Percentiles rank a stretch among this genome's conserved stretches.
Conservation (phyloP, 805 yeast species). For the Starmerella asiatica region DNA sequence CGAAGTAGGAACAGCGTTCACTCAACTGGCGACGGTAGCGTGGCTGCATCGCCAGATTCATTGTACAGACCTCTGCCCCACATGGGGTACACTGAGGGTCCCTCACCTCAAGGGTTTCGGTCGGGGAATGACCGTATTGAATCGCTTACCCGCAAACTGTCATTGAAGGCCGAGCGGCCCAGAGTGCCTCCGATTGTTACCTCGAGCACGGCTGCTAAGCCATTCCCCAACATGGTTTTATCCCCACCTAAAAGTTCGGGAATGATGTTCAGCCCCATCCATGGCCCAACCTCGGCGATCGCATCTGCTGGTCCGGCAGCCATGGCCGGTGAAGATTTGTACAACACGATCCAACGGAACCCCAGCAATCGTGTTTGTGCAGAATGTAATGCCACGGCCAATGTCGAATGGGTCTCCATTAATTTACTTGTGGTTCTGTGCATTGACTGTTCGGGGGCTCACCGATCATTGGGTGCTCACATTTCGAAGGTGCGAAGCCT, state of each 20-base stretch:
- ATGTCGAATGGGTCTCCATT: slow-evolving; percentile 78
- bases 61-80: too few species aligned
- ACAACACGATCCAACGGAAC: slow-evolving; percentile 21
- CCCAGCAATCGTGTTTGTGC: slow-evolving; percentile 55
- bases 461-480: slow-evolving; percentile 72
- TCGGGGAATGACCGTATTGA: slow-evolving; percentile 10
- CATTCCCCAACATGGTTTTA: neutral
- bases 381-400: slow-evolving; percentile 53
- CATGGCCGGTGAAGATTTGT: slow-evolving; percentile 6
- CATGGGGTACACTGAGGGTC: neutral
- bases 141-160: slow-evolving; percentile 19
- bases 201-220: neutral
- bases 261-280: neutral
- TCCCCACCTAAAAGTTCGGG: neutral
- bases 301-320: neutral
- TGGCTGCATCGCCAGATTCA: neutral
- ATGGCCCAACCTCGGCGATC: neutral
- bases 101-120: neutral
- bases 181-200: neutral
- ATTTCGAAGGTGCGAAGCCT: slow-evolving; percentile 66
- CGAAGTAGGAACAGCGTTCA: neutral
- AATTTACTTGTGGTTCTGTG: slow-evolving; percentile 62
- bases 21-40: neutral
- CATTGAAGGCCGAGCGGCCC: slow-evolving; percentile 13
- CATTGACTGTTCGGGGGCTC: slow-evolving; percentile 78